Evolutionary conservation across 2,329 filamentous ascomycete species (phyloP).

Genomic region (Arachnopeziza araneosa): DNA sequence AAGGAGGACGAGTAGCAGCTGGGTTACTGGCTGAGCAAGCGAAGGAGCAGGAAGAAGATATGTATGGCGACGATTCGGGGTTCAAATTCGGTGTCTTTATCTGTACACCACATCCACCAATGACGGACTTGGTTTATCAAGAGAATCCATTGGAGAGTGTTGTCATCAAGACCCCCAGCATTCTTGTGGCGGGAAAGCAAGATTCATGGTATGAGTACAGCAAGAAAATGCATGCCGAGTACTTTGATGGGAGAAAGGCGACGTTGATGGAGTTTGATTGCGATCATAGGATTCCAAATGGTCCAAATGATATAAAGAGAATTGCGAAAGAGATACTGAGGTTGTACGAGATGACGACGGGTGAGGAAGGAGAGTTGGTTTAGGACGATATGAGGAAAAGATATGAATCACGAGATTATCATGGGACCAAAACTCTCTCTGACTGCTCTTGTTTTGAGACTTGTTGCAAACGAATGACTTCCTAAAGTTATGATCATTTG

Average conservation of each 20-base stretch:
- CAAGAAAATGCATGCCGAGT: not conserved
- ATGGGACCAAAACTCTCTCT: not conserved
- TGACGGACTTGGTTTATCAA: not conserved
- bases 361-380: not conserved
- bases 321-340: not conserved
- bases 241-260: not conserved
- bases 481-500: no score
- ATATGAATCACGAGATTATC: not conserved
- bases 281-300: not conserved
- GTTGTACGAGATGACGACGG: not conserved
- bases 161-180: constrained; percentile 12
- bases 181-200: constrained; percentile 20
- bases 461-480: no score
- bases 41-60: constrained; percentile 20
- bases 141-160: not conserved
- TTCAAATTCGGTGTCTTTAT: constrained; percentile 15
- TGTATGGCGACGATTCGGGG: not conserved
- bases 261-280: not conserved
- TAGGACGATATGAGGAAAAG: not conserved
- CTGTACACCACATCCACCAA: not conserved
- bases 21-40: constrained; percentile 22
- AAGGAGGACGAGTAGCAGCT: constrained; percentile 56
- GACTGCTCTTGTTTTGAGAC: no score
- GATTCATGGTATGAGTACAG: constrained; percentile 18
- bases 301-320: not conserved